Evolutionary conservation across 441 rosid genomes (phyloP), one percentile per base, ranked within the genome.

Genomic region (Melastoma candidum): DNA sequence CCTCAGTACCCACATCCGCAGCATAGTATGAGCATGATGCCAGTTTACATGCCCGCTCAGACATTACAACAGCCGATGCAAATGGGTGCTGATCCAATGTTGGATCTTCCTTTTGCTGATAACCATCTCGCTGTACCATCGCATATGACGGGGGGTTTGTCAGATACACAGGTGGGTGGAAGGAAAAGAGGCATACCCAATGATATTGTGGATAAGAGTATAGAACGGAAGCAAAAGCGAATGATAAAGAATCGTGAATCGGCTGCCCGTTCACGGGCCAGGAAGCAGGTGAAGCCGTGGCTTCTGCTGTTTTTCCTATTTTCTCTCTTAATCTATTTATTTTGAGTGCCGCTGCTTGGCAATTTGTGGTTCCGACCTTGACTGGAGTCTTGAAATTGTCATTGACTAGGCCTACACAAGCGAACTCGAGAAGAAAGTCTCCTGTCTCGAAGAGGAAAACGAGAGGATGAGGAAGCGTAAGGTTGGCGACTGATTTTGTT

Each of bases 231-330:
- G 66, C 95, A 84, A 74, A 92, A 88, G 73, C 76, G 95, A 68
- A 92, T 92, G 97, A 92, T 92, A 48, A 92, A 88, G 77, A 92
- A 89, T 51, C 68, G 98, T 54, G 98, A 92, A 71, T 92, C 98
- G 62, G 96, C 97, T 17, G 99, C 99, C 39, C 90, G 99, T 56
- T 93, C 99, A 27, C 79, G 99, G 58, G 99, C 96, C 7, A 76
- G 99, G 70, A 89, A 93, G 68, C 99, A 86, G 90, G 98, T 83
- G 7, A n/a, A 50, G 45, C 51, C 63, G 56, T 7, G 9, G 4
- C 63, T 45, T 17, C 17, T 56, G 47, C 39, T 27, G 55, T 2
- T 27, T 52, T n/a, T 27, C 12, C 17, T 32, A 9, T 27, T 53
- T 44, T 17, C 22, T 1, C 47, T 10, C 26, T 25, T 25, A 26